These are phyloP conservation scores for Cymbopogon citratus DNA, from an alignment of 176 grass and related monocot genomes.

Conservation along the genomic window DNA sequence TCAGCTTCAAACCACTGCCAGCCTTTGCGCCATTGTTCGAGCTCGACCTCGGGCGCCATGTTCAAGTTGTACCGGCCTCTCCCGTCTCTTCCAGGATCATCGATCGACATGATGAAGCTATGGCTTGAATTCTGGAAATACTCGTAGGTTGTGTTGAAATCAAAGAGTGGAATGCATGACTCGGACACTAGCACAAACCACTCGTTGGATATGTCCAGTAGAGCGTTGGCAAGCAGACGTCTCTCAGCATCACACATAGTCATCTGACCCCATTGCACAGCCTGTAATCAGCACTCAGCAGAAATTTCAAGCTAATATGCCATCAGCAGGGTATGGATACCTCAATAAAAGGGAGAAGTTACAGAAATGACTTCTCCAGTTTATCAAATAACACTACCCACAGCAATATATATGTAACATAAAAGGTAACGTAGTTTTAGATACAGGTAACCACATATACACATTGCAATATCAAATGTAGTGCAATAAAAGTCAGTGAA, in stretches of 20 bases:
- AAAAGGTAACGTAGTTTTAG: not conserved
- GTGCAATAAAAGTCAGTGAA: not conserved
- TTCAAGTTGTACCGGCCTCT: conserved; percentile 69
- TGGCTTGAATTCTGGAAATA: conserved; percentile 65
- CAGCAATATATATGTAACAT: too few relatives aligned
- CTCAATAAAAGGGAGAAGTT: not conserved
- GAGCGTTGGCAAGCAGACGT: conserved; percentile 75
- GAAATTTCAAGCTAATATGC: conserved; percentile 26
- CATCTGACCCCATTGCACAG: conserved; percentile 82
- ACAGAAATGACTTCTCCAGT: not conserved
- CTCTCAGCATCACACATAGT: conserved; percentile 95
- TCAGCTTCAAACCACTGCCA: conserved; percentile 91
- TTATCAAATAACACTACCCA: not conserved
- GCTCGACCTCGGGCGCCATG: conserved; percentile 77
- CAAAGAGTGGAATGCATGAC: conserved; percentile 77
- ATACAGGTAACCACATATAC: not conserved
- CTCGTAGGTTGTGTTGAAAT: conserved; percentile 80
- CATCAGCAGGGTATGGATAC: not conserved
- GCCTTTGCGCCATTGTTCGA: conserved; percentile 87
- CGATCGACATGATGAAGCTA: conserved; percentile 60
- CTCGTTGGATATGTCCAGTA: conserved; percentile 84
- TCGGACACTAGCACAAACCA: conserved; percentile 90
- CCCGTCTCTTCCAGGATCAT: conserved; percentile 81
- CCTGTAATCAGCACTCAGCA: conserved; percentile 48
- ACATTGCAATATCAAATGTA: not conserved